Evolutionary conservation across 2,329 filamentous ascomycete species (phyloP).

Genomic region (Orbilia javanica): DNA sequence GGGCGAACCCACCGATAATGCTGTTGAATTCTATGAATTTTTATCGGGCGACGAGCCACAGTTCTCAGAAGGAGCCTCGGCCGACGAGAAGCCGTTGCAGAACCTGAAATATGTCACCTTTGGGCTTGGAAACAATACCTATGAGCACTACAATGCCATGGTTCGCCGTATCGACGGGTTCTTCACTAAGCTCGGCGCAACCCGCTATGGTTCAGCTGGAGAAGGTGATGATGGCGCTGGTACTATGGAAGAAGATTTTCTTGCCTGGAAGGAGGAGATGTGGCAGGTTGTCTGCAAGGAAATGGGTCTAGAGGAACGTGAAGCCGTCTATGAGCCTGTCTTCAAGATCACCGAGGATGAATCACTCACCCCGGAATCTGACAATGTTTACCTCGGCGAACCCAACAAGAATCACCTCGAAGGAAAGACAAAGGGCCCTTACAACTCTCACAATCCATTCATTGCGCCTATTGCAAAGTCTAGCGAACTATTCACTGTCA

Average conservation of each 20-base stretch:
- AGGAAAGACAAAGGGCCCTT: slow-evolving; percentile 84
- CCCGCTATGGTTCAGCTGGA: slow-evolving; percentile 86
- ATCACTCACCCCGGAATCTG: slow-evolving; percentile 78
- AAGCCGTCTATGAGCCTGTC: slow-evolving; percentile 93
- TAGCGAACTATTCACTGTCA: slow-evolving; percentile 87
- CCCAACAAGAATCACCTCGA: slow-evolving; percentile 96
- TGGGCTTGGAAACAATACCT: slow-evolving; percentile 98
- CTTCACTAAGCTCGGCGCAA: slow-evolving; percentile 83
- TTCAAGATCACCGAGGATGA: slow-evolving; percentile 85
- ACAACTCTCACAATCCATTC: slow-evolving; percentile 96
- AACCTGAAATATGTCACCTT: slow-evolving; percentile 95
- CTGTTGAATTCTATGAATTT: slow-evolving; percentile 99
- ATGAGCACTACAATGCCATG: slow-evolving; percentile 99
- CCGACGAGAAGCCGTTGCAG: slow-evolving; percentile 77
- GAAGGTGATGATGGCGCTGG: slow-evolving; percentile 98
- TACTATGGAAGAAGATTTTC: slow-evolving; percentile 99
- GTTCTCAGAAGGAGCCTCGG: slow-evolving; percentile 77
- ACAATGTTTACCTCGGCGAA: slow-evolving; percentile 92
- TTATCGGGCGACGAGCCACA: slow-evolving; percentile 82
- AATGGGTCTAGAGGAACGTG: slow-evolving; percentile 92
- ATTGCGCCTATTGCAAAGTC: slow-evolving; percentile 94
- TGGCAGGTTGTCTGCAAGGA: slow-evolving; percentile 85
- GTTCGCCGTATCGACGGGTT: slow-evolving; percentile 89
- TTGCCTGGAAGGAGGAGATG: slow-evolving; percentile 99
- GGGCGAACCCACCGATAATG: slow-evolving; percentile 98